Conservation (phyloP, 768 basidiomycete genomes). For the Lentinula sp. region DNA sequence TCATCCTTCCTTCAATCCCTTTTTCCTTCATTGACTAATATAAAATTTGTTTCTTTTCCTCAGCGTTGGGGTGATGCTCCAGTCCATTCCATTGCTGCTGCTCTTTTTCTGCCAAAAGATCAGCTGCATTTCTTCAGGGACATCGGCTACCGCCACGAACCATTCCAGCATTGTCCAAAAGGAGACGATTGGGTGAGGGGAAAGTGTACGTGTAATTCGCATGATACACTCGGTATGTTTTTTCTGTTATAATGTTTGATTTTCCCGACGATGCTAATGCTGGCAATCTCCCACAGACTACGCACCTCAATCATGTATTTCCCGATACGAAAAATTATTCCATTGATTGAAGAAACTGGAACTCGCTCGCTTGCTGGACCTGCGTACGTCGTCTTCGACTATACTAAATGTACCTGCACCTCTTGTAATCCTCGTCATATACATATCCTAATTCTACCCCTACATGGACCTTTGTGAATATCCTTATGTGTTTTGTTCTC, state of each 20-base stretch:
- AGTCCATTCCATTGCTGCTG: conserved; percentile 51
- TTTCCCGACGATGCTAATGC: background rate
- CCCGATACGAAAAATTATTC: conserved; percentile 3
- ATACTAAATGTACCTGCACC: no score
- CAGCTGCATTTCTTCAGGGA: conserved; percentile 72
- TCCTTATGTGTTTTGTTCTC: no score
- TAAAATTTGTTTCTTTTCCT: conserved; percentile 29
- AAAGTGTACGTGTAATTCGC: background rate
- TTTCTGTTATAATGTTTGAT: background rate
- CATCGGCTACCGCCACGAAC: conserved; percentile 56
- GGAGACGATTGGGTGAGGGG: conserved; percentile 4
- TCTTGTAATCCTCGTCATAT: no score
- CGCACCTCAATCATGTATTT: conserved; percentile 5
- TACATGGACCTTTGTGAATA: no score
- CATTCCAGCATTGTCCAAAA: conserved; percentile 8
- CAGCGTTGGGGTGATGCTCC: conserved; percentile 43
- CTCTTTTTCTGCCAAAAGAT: conserved; percentile 52
- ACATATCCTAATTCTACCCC: no score
- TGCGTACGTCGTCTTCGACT: no score
- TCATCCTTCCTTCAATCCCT: conserved; percentile 27
- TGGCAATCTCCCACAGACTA: background rate
- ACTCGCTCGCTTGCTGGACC: no score
- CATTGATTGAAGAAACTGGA: background rate
- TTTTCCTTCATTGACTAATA: conserved; percentile 21
- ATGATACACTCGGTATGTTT: background rate